These are phyloP conservation scores for Cladosporium sp. DNA, from an alignment of 2,329 filamentous ascomycete species.

Conservation along the genomic window DNA sequence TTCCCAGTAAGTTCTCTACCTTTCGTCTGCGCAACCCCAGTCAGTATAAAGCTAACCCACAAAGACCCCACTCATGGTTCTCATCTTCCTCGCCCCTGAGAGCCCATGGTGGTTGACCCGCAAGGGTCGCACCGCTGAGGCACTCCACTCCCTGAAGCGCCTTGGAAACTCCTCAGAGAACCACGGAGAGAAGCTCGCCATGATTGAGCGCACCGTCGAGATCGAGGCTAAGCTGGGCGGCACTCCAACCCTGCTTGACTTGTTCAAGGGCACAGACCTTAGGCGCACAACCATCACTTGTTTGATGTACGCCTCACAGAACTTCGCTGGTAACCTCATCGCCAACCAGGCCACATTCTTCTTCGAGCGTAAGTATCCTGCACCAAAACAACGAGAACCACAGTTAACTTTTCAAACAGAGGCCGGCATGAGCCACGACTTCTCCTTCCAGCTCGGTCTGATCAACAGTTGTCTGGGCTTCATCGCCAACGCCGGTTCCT, in stretches of 20 bases:
- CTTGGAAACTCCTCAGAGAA: conserved; percentile 74
- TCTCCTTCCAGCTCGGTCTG: conserved; percentile 50
- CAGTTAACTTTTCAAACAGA: conserved; percentile 37
- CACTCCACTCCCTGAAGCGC: conserved; percentile 66
- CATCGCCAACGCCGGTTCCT: conserved; percentile 77
- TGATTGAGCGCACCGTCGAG: conserved; percentile 89
- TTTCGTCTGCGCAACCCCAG: conserved; percentile 35
- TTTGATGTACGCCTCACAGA: conserved; percentile 54
- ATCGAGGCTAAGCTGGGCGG: conserved; percentile 74
- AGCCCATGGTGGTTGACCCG: conserved; percentile 73
- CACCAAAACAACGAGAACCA: conserved; percentile 3
- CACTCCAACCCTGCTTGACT: conserved; percentile 76
- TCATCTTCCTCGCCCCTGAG: conserved; percentile 65
- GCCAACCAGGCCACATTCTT: conserved; percentile 54
- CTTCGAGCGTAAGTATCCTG: conserved; percentile 46
- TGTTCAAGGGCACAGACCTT: conserved; percentile 76
- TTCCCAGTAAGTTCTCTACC: conserved; percentile 60
- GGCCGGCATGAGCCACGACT: conserved; percentile 47
- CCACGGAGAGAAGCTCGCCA: conserved; percentile 79
- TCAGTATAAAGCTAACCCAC: background rate
- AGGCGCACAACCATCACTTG: conserved; percentile 75
- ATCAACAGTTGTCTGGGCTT: conserved; percentile 69
- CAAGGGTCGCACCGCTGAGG: conserved; percentile 64
- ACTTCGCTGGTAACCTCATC: conserved; percentile 50
- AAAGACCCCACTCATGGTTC: conserved; percentile 59